Percentiles rank a stretch among this genome's conserved stretches.
These are phyloP conservation scores for Aspergillus clavatus DNA, from an alignment of 2,329 filamentous ascomycete species.

Conservation along the genomic window DNA sequence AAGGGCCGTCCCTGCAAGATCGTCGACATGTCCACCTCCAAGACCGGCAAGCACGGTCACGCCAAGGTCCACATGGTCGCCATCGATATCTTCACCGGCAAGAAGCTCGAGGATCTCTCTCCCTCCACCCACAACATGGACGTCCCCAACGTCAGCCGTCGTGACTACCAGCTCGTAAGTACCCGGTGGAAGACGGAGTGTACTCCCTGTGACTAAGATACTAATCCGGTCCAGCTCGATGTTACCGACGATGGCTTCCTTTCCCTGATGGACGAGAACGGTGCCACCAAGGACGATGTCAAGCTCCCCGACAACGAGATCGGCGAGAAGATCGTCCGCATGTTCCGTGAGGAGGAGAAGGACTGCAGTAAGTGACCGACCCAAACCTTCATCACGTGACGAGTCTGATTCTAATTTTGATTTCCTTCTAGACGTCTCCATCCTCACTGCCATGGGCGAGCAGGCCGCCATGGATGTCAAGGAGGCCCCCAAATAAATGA, in stretches of 20 bases:
- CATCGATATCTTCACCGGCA: constrained; percentile 98
- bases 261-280: constrained; percentile 83
- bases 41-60: constrained; percentile 99
- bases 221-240: constrained; percentile 61
- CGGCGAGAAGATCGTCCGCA: constrained; percentile 77
- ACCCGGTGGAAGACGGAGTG: not conserved
- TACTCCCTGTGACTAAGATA: constrained; percentile 1
- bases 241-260: constrained; percentile 93
- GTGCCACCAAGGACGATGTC: constrained; percentile 89
- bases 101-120: constrained; percentile 99
- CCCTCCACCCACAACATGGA: constrained; percentile 87
- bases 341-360: constrained; percentile 80
- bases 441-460: constrained; percentile 95
- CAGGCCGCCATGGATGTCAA: constrained; percentile 89
- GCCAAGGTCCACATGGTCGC: constrained; percentile 99
- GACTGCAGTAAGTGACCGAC: constrained; percentile 84
- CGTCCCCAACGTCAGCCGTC: constrained; percentile 86
- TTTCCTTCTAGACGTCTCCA: constrained; percentile 68
- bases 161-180: constrained; percentile 92
- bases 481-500: constrained; percentile 61
- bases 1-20: constrained; percentile 99
- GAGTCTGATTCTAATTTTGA: not conserved
- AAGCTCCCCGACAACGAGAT: constrained; percentile 85
- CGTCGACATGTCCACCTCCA: constrained; percentile 99
- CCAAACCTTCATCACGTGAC: not conserved